Conservation (phyloP, 108 stramenopile genomes). For the Nitzschia putrida region DNA sequence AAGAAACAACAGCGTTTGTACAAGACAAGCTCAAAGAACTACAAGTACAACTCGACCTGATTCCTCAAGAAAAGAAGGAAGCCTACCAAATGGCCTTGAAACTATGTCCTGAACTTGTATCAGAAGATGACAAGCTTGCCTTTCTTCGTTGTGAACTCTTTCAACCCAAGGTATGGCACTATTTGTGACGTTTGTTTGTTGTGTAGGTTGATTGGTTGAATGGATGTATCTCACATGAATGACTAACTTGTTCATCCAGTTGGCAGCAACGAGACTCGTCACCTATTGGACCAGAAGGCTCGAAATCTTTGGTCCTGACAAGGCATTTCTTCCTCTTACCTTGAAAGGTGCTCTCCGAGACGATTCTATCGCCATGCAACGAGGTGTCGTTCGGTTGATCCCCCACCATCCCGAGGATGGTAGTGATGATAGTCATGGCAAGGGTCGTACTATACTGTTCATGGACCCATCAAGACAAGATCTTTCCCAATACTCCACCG, state of each 20-base stretch:
- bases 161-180: no score
- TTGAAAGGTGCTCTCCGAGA: conserved; percentile 33
- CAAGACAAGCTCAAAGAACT: conserved; percentile 31
- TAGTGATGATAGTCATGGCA: no score
- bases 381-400: conserved; percentile 34
- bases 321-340: conserved; percentile 49
- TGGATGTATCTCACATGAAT: no score
- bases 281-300: conserved; percentile 60
- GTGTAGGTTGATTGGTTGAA: no score
- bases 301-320: conserved; percentile 49
- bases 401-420: conserved; percentile 15
- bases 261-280: conserved; percentile 44
- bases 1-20: conserved; percentile 31
- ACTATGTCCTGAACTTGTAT: conserved; percentile 44
- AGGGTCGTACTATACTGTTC: conserved; percentile 47
- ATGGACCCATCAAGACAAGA: conserved; percentile 51
- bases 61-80: conserved; percentile 22
- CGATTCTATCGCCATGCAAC: conserved; percentile 30
- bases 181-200: no score
- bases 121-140: conserved; percentile 45
- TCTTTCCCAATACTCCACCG: conserved; percentile 36
- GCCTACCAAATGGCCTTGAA: conserved; percentile 33
- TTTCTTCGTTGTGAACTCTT: conserved; percentile 68
- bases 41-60: conserved; percentile 29
- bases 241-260: no score